Evolutionary conservation across 345 rosid genomes (phyloP), one percentile per base, ranked within the genome.

Genomic region (Mercurialis annua): DNA sequence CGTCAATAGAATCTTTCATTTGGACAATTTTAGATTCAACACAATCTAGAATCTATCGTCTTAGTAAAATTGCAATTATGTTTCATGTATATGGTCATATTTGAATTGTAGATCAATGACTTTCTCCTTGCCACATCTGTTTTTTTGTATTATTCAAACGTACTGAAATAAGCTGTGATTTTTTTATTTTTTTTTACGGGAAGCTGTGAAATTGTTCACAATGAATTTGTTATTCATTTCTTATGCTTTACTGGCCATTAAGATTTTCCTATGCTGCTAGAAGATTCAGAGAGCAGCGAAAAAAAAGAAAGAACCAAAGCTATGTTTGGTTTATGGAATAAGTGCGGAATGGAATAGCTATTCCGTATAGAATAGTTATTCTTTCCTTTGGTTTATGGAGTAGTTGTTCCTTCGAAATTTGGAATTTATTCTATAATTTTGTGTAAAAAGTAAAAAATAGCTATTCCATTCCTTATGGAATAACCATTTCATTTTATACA

Each of bases 11-110:
- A 62, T 30, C 29, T 44, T 29, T 20, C 27, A 29, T 50, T 33
- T 56, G 16, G 31, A 60, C 21, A 27, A n/a, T 42, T 48, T 64
- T 33, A 20, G 51, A 66, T 40, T 54, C 60, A 38, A 27, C 38
- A 53, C 44, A 59, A 24, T 59, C 26, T 54, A 51, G 51, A 51
- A 64, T 29, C 61, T 53, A 14, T 42, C 40, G 50, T 26, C 59
- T 36, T 59, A 20, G 15, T 15, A 0, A 6, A n/a, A 3, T 16
- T 55, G 59, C 14, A 30, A 18, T 5, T 31, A 9, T 54, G 2
- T 29, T 56, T n/a, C 10, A 56, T 56, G 3, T 23, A 16, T 59
- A 23, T 26, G 47, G 34, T 23, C 50, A 42, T 20, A 3, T 31
- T 56, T 61, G 40, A 20, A 2, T 23, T 10, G 29, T 14, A 58